Percentiles rank a stretch among this genome's conserved stretches.
Evolutionary conservation across 768 basidiomycete genomes (phyloP).

Genomic region (Phanerochaete carnosa): DNA sequence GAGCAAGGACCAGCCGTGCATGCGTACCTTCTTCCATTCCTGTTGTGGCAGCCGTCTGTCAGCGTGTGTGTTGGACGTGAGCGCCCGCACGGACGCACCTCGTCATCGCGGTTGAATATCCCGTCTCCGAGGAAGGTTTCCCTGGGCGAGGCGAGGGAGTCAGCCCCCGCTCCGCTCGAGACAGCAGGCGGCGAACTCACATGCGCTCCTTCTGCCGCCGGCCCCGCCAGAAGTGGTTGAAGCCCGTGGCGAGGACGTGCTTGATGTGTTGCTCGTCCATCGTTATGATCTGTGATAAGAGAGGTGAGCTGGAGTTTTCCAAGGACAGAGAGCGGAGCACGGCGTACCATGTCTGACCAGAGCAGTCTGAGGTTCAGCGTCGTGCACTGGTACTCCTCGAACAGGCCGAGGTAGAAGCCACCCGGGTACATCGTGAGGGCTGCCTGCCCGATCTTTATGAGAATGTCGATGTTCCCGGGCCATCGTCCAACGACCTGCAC

Average conservation of each 20-base stretch:
- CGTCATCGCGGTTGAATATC: slow-evolving; percentile 77
- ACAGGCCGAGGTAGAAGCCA: slow-evolving; percentile 61
- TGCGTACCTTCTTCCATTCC: slow-evolving; percentile 64
- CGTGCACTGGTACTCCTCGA: slow-evolving; percentile 67
- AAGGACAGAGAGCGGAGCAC: neutral
- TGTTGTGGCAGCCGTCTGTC: slow-evolving; percentile 14
- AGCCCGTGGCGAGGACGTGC: slow-evolving; percentile 62
- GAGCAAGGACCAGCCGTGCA: neutral
- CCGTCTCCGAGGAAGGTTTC: slow-evolving; percentile 66
- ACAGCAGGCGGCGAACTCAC: slow-evolving; percentile 33
- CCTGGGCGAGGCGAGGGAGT: slow-evolving; percentile 18
- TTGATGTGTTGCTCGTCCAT: slow-evolving; percentile 73
- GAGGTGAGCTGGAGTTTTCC: neutral
- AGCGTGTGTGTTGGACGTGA: neutral
- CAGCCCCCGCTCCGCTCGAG: neutral
- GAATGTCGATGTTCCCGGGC: slow-evolving; percentile 76
- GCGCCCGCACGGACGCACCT: slow-evolving; percentile 35
- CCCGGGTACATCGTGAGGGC: slow-evolving; percentile 59
- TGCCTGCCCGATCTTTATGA: slow-evolving; percentile 51
- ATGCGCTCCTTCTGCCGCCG: slow-evolving; percentile 60
- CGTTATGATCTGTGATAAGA: slow-evolving; percentile 54
- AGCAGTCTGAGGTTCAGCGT: slow-evolving; percentile 68
- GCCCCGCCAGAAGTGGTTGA: slow-evolving; percentile 67
- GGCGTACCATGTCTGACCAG: slow-evolving; percentile 65
- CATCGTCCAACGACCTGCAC: slow-evolving; percentile 63